Evolutionary conservation across 2,329 filamentous ascomycete genomes (phyloP), one percentile per base, ranked within the genome.

Genomic region (Tolypocladium capitatum): DNA sequence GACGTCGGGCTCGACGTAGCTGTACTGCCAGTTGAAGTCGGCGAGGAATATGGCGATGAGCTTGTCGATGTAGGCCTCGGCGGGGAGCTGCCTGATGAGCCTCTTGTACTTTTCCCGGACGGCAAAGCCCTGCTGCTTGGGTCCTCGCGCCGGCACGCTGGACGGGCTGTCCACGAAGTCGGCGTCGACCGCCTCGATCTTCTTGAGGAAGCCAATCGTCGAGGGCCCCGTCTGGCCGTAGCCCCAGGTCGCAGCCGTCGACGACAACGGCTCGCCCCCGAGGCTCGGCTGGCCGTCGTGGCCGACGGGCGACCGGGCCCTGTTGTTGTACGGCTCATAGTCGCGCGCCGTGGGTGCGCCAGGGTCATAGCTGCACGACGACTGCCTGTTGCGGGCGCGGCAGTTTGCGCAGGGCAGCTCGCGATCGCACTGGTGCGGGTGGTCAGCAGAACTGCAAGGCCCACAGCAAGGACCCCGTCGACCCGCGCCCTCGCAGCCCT

Each of bases 11-110:
- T 83, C 78, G 9, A 83, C 60, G 28, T 68, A 63, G 53, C 69
- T 73, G 59, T 82, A 81, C 48, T 76, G 72, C 68, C 72, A 76
- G 58, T 81, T 81, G 57, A 79, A 71, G 47, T 78, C 69, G n/a
- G 59, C 58, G 50, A 82, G 74, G 58, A 74, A 83, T 9, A 76
- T 66, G 14, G 65, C 65, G 14, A 76, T 63, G 9, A 82, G 71
- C 52, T 70, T 69, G 52, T 79, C 75, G 44, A 80, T 70, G 55
- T 75, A 74, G 24, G 63, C 63, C 49, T 71, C 69, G 6, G 76
- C 68, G 0, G 79, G 79, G 4, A 82, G 62, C 54, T 79, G 75
- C 21, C 77, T 70, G 45, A 81, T 71, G 18, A 80, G 62, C 24
- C 68, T 67, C 62, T 77, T 78, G 63, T 81, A 83, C 52, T 74